Evolutionary conservation across 148 eudicot genomes (phyloP).

Genomic region (Suaeda aralocaspica): DNA sequence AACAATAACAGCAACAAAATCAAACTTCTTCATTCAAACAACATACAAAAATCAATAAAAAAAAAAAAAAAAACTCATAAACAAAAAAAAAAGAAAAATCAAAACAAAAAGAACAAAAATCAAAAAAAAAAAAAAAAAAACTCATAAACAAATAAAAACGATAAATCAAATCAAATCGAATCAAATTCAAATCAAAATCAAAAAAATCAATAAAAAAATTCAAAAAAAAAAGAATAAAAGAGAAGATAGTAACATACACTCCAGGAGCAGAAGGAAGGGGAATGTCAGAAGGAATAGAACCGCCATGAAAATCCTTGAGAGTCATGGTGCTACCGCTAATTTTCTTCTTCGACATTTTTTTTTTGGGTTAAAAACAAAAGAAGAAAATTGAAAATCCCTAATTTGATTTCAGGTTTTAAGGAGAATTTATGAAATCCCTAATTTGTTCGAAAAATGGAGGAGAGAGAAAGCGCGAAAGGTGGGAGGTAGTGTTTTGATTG

Average conservation of each 20-base stretch:
- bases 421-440: too few species aligned
- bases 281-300: slow-evolving; percentile 92
- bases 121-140: not conserved
- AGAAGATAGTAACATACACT: slow-evolving; percentile 44
- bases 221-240: not conserved
- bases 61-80: not conserved
- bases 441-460: too few species aligned
- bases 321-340: slow-evolving; percentile 60
- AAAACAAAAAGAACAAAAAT: not conserved
- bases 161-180: not conserved
- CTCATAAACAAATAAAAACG: not conserved
- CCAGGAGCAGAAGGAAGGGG: slow-evolving; percentile 98
- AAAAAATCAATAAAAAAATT: too few species aligned
- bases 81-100: not conserved
- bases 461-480: too few species aligned
- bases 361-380: too few species aligned
- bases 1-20: not conserved
- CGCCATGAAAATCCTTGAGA: slow-evolving; percentile 95
- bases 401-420: not conserved
- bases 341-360: slow-evolving; percentile 86
- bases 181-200: not conserved
- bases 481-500: too few species aligned
- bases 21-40: not conserved
- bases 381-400: not conserved
- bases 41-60: not conserved